Base-by-base conservation (phyloP, 768 basidiomycete species). In the Peribolospora kevripleyi region DNA sequence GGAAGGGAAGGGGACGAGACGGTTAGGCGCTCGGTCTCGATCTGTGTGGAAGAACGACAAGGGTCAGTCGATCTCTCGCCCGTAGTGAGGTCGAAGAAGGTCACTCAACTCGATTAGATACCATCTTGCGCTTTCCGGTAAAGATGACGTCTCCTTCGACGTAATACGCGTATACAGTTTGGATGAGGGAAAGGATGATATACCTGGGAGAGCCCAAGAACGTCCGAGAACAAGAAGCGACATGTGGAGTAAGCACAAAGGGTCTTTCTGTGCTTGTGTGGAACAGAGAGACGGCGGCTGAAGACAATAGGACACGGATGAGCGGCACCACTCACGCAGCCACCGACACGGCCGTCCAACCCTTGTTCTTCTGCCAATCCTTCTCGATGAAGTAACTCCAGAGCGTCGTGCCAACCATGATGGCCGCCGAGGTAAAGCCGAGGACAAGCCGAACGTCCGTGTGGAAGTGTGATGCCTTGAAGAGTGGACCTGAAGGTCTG, bases 291-390 rank as follows among this genome's bases (percentile, higher is more conserved):
- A 53, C 52, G 38, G 57, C 55, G 42, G 53, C 48, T 55, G 45
- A 57, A 25, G 54, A 55, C 10, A 49, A 37, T 36, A 40, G 43
- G 41, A 11, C n/a, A 4, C 14, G 42, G 10, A n/a, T 14, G 14
- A 48, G 9, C 37, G 38, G 51, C 55, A 46, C 36, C 38, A 46
- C 52, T 48, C 40, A 75, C 84, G 65, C 68, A 83, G 85, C 78
- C 56, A 54, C 80, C 75, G 61, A 93, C 75, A 2, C 86, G 87
- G 7, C 74, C 72, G 73, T 76, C 41, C 76, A 76, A 8, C 76
- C 74, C 69, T 93, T 91, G 58, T 82, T 78, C 66, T 80, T 75
- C 67, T 91, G 84, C 66, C 91, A 97, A n/a, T 83, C 81, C 25
- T 25, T 25, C 46, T 53, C 54, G 48, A 80, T 70, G 63, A 81